Base-by-base conservation (phyloP, 2,329 filamentous ascomycete species). In the Claviceps spartinae region DNA sequence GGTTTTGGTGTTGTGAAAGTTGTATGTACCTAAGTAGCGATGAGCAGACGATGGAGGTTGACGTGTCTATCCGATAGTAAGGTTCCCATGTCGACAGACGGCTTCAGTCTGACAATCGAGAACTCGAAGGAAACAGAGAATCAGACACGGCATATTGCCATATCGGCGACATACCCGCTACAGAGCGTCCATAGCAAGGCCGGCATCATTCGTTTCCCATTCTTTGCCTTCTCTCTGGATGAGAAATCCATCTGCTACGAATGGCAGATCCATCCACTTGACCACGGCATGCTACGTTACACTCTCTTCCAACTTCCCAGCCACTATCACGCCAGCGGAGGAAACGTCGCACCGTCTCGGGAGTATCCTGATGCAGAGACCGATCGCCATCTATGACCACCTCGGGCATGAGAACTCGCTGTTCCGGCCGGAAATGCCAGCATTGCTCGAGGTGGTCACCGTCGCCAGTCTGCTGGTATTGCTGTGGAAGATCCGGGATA, bases 211-310 rank as follows among this genome's bases (percentile, higher is more conserved):
- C 46, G 40, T 2, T 47, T 49, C 42, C 50, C 52, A 3, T 52
- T 52, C 41, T 52, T 49, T 24, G 34, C 38, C 16, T 54, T 54
- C 41, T 52, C 49, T 3, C 16, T 52, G 11, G 45, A 18, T 7
- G 24, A 38, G 3, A 44, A 34, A 14, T 11, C 45, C 20, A 18
- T 6, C 2, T n/a, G 36, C 18, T 52, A 52, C 22, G 49, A 54
- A 43, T 54, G 52, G 50, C 52, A 49, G 37, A 52, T 52, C n/a
- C 52, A 49, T 36, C 52, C 49, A 3, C 41, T 46, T 24, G 41
- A 52, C 20, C 46, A 54, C 36, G 50, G 52, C 41, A 42, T 46
- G 6, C 46, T 54, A 40, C 52, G 52, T 24, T 54, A 54, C 38
- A 52, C 46, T 1, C 41, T 54, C 26, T n/a, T 52, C 3, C 48